Evolutionary conservation across 495 filamentous ascomycete species (phyloP).

Genomic region (Apodospora peruviana): DNA sequence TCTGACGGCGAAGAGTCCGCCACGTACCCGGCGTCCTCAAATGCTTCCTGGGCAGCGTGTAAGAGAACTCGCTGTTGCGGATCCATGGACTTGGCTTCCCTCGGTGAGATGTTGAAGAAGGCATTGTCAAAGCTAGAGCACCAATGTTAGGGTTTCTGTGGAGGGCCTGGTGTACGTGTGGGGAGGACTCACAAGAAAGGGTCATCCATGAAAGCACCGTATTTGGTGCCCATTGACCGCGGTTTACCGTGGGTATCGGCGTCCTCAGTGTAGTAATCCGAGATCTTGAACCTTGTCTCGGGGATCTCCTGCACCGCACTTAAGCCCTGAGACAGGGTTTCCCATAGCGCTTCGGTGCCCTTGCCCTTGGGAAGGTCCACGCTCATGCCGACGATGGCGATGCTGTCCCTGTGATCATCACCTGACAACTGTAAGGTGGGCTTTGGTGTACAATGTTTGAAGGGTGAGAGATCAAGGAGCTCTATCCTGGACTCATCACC

Average conservation of each 20-base stretch:
- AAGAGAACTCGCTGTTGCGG: constrained; percentile 71
- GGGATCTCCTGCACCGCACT: constrained; percentile 8
- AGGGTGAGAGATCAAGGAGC: neutral
- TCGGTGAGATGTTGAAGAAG: constrained; percentile 83
- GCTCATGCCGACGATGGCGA: constrained; percentile 9
- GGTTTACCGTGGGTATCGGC: neutral
- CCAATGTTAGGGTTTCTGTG: neutral
- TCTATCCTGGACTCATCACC: neutral
- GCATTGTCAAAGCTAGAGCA: constrained; percentile 66
- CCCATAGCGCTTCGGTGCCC: constrained; percentile 6
- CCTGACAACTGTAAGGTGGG: no score
- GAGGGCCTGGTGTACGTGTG: neutral
- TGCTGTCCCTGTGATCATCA: neutral
- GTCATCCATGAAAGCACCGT: constrained; percentile 5
- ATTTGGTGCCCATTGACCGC: neutral
- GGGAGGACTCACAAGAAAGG: constrained; percentile 1
- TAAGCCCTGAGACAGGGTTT: constrained; percentile 7
- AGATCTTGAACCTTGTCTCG: neutral
- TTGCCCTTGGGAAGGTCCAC: constrained; percentile 6
- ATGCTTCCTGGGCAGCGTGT: constrained; percentile 71
- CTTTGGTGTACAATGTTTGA: neutral
- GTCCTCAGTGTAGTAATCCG: neutral
- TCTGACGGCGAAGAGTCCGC: constrained; percentile 68
- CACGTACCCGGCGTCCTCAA: constrained; percentile 74
- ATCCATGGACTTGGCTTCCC: constrained; percentile 73